These are phyloP conservation scores for Pelargonium cotyledonis DNA, from an alignment of 441 rosid genomes.

Conservation along the genomic window DNA sequence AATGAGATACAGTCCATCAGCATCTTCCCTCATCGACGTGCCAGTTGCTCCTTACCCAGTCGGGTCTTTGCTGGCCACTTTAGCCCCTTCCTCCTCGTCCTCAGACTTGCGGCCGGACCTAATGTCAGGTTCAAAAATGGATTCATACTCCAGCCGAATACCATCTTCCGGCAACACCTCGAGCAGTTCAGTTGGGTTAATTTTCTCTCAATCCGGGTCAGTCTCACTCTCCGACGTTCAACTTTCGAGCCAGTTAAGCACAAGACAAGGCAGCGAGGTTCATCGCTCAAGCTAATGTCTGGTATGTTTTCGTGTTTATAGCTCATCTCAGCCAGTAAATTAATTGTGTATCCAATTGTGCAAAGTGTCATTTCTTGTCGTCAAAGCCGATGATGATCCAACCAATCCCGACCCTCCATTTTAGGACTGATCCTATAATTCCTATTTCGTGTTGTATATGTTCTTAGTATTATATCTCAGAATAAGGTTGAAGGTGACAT, in stretches of 20 bases:
- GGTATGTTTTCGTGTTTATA: background rate
- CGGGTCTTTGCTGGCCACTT: background rate
- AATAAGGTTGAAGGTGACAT: background rate
- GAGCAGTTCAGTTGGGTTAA: slow-evolving; percentile 5
- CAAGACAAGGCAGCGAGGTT: background rate
- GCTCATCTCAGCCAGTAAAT: background rate
- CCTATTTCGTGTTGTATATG: background rate
- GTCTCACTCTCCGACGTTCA: background rate
- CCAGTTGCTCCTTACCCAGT: slow-evolving; percentile 8
- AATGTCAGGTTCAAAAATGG: background rate
- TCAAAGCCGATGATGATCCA: no score
- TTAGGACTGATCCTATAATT: no score
- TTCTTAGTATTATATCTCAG: background rate
- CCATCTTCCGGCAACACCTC: background rate
- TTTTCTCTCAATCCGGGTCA: slow-evolving; percentile 1
- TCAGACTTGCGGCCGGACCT: slow-evolving; percentile 1
- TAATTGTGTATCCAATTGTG: background rate
- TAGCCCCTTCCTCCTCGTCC: background rate
- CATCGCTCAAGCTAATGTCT: background rate
- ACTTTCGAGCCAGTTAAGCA: background rate
- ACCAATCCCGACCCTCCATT: no score
- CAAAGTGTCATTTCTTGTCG: background rate
- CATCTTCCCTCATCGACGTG: slow-evolving; percentile 2
- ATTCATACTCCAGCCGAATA: background rate
- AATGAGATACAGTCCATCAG: slow-evolving; percentile 12